Percentiles rank a stretch among this genome's conserved stretches.
Conservation (phyloP, 2,329 filamentous ascomycete species). For the Fusarium floridanum region DNA sequence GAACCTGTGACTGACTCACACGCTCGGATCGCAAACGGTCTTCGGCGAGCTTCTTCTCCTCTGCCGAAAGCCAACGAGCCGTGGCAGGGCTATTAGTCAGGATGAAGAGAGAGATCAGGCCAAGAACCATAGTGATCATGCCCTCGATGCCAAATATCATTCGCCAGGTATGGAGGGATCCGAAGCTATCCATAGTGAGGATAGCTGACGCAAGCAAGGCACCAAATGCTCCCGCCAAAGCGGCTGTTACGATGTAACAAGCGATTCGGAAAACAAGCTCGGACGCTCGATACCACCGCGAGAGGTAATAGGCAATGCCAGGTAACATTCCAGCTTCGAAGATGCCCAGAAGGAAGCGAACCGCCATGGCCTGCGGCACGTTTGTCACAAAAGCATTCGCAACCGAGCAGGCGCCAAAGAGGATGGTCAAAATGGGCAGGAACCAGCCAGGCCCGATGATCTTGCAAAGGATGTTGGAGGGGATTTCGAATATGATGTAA, state of each 20-base stretch:
- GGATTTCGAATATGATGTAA: not conserved
- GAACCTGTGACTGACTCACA: not conserved
- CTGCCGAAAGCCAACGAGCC: not conserved
- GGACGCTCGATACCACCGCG: not conserved
- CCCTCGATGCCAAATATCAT: not conserved
- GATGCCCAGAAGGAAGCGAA: not conserved
- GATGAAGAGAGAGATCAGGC: not conserved
- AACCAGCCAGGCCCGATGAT: not conserved
- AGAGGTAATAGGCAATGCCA: not conserved
- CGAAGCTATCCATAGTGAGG: not conserved
- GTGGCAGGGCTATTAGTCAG: not conserved
- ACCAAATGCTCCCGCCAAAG: not conserved
- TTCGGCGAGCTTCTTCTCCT: not conserved
- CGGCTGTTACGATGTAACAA: not conserved
- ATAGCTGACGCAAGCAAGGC: not conserved
- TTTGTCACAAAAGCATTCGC: not conserved
- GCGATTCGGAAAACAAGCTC: not conserved
- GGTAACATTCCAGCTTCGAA: not conserved
- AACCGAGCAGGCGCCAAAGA: not conserved
- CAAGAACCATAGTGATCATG: not conserved
- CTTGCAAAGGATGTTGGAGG: not conserved
- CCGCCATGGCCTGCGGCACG: not conserved
- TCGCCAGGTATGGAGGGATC: not conserved
- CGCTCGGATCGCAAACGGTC: not conserved
- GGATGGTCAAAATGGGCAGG: not conserved